These are phyloP conservation scores for Nannochloropsis granulata DNA, from an alignment of 108 stramenopile genomes.

Conservation along the genomic window DNA sequence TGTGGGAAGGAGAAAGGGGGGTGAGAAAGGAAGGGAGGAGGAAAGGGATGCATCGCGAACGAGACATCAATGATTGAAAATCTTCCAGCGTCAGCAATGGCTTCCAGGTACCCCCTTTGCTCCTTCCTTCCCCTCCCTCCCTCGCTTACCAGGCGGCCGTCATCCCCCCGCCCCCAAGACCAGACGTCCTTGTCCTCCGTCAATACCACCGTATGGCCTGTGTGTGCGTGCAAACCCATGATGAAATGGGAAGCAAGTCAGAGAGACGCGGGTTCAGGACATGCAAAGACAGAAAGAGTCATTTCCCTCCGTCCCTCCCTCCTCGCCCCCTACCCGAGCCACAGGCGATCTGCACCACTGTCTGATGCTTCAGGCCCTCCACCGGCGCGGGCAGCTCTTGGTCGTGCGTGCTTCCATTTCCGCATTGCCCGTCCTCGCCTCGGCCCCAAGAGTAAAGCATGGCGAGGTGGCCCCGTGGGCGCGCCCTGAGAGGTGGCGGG, in stretches of 20 bases:
- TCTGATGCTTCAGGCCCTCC: background rate
- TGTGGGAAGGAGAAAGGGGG: too few species aligned
- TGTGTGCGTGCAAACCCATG: background rate
- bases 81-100: too few species aligned
- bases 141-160: slow-evolving; percentile 55
- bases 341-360: background rate
- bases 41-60: too few species aligned
- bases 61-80: too few species aligned
- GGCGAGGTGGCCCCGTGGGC: background rate
- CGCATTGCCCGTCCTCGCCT: slow-evolving; percentile 74
- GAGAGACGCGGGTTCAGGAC: too few species aligned
- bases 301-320: background rate
- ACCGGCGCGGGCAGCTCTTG: background rate
- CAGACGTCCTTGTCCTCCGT: slow-evolving; percentile 64
- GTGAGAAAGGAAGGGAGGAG: too few species aligned
- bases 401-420: slow-evolving; percentile 39
- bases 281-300: too few species aligned
- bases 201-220: slow-evolving; percentile 43
- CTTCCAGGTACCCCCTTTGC: too few species aligned
- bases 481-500: background rate
- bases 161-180: slow-evolving; percentile 67
- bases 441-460: slow-evolving; percentile 70
- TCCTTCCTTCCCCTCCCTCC: background rate
- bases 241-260: background rate
- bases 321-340: background rate